Evolutionary conservation across 306 rosid species (phyloP).

Genomic region (Datisca glomerata): DNA sequence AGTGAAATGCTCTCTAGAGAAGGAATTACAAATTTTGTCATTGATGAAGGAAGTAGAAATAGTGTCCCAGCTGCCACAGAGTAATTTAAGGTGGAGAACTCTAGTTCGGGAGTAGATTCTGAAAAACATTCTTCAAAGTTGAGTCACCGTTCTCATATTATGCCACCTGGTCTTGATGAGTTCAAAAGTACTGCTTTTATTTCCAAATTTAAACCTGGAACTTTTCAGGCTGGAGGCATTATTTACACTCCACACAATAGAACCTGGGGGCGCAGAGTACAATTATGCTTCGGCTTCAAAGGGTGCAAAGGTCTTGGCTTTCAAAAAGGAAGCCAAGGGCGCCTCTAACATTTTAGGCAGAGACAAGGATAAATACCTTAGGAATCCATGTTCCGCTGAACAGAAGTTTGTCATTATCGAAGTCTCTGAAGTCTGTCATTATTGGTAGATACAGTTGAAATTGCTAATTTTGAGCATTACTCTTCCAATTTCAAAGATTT

Average conservation of each 20-base stretch:
- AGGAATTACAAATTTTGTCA: constrained; percentile 13
- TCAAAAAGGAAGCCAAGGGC: constrained; percentile 94
- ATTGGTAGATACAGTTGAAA: constrained; percentile 66
- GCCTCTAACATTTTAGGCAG: constrained; percentile 74
- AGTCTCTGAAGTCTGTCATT: constrained; percentile 93
- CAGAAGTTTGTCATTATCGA: constrained; percentile 67
- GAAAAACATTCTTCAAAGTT: constrained; percentile 38
- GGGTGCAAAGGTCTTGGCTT: constrained; percentile 87
- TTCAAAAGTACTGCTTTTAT: constrained; percentile 73
- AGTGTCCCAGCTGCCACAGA: constrained; percentile 13
- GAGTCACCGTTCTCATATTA: constrained; percentile 39
- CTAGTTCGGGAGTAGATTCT: constrained; percentile 21
- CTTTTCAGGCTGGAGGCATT: constrained; percentile 42
- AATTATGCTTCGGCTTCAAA: constrained; percentile 89
- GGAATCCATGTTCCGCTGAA: constrained; percentile 90
- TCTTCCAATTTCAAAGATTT: constrained; percentile 77
- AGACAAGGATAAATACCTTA: constrained; percentile 84
- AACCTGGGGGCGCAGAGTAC: constrained; percentile 81
- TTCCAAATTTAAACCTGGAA: constrained; percentile 42
- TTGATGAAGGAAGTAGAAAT: constrained; percentile 17
- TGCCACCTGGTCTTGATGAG: constrained; percentile 83
- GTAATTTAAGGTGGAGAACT: constrained; percentile 29
- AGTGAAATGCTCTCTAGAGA: constrained; percentile 14
- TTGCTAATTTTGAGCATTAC: constrained; percentile 87
- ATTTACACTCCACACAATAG: constrained; percentile 62